Evolutionary conservation across 345 rosid genomes (phyloP).

Genomic region (Kandelia obovata): DNA sequence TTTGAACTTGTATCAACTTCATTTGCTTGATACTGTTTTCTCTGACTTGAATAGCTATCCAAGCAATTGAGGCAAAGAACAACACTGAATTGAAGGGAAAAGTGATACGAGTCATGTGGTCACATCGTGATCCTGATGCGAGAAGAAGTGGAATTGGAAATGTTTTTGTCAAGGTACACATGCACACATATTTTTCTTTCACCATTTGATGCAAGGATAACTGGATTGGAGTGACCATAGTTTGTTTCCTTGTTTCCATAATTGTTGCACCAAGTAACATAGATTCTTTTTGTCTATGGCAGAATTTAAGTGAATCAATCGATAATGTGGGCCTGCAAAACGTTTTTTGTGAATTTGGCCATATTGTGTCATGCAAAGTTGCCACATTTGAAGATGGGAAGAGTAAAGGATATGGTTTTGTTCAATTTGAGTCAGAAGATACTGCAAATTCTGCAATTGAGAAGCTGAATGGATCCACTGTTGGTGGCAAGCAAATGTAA

Average conservation of each 20-base stretch:
- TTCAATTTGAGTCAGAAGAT: constrained; percentile 53
- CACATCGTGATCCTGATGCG: constrained; percentile 61
- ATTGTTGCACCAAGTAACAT: neutral
- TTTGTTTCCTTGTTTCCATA: neutral
- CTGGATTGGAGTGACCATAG: constrained; percentile 3
- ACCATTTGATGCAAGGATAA: neutral
- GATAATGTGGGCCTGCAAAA: constrained; percentile 45
- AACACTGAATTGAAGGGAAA: constrained; percentile 54
- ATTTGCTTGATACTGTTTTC: neutral
- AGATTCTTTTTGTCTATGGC: constrained; percentile 10
- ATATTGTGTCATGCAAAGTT: constrained; percentile 61
- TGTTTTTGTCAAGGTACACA: constrained; percentile 64
- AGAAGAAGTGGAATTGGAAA: constrained; percentile 70
- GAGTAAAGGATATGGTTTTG: constrained; percentile 72
- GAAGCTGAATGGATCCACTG: constrained; percentile 39
- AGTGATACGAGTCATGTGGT: constrained; percentile 66
- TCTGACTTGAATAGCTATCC: constrained; percentile 42
- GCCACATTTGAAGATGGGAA: constrained; percentile 55
- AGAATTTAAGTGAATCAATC: constrained; percentile 60
- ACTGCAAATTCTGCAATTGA: constrained; percentile 68
- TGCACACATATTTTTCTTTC: neutral
- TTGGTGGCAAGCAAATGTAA: constrained; percentile 60
- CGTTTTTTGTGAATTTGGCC: constrained; percentile 55
- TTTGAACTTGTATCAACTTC: no score
- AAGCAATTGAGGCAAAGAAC: constrained; percentile 62